Evolutionary conservation across 208 protist genomes (phyloP).

Genomic region (Leishmania aethiopica): DNA sequence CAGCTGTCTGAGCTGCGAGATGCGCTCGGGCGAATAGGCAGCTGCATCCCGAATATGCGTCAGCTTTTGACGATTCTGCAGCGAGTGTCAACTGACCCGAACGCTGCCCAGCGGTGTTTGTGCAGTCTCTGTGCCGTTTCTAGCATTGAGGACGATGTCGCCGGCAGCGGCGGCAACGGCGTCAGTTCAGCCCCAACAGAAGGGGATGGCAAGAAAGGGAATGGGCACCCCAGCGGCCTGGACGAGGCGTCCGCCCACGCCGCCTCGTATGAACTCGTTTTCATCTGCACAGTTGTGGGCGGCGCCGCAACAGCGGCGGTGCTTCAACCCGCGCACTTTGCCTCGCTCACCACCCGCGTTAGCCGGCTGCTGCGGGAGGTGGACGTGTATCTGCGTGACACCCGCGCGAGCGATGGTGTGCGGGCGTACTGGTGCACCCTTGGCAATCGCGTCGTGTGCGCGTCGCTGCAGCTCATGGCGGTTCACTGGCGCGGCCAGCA

Average conservation of each 20-base stretch:
- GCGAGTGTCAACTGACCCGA: conserved; percentile 11
- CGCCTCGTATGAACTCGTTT: conserved; percentile 27
- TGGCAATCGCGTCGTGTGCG: conserved; percentile 19
- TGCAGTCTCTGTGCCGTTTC: conserved; percentile 23
- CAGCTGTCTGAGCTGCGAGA: conserved; percentile 29
- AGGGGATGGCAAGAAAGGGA: not conserved
- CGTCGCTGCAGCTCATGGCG: conserved; percentile 25
- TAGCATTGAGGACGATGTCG: conserved; percentile 14
- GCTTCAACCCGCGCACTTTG: conserved; percentile 20
- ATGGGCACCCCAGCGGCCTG: conserved; percentile 5
- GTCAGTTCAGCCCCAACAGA: not conserved
- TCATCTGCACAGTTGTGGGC: conserved; percentile 31
- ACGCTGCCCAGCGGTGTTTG: conserved; percentile 15
- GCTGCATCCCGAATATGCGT: conserved; percentile 43
- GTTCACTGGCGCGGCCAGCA: conserved; percentile 22
- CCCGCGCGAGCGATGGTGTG: conserved; percentile 20
- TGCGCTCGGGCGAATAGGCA: conserved; percentile 38
- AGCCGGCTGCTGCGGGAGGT: conserved; percentile 20
- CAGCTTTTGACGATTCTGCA: conserved; percentile 47
- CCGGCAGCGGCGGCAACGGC: not conserved
- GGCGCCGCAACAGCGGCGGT: conserved; percentile 7
- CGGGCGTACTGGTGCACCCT: conserved; percentile 27
- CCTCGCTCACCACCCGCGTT: conserved; percentile 14
- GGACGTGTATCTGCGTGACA: conserved; percentile 15
- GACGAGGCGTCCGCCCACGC: conserved; percentile 32